phyloP scores from a whole-genome alignment of 768 basidiomycete species.

The Xanthoconium stramineum region DNA sequence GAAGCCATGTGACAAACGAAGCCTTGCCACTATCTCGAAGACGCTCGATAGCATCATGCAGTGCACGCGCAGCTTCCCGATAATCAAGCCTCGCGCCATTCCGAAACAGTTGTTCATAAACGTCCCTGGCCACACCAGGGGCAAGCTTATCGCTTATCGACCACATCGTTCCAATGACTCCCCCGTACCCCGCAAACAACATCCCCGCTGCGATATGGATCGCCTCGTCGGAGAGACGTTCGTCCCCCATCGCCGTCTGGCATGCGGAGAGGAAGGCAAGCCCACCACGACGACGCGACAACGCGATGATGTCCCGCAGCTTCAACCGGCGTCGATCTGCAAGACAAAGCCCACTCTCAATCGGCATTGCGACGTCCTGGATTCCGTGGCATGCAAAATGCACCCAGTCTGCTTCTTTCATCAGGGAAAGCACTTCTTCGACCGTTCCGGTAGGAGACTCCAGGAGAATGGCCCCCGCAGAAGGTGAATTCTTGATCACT shows the following conservation, averaged over 20 bases:
- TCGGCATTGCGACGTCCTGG: background rate
- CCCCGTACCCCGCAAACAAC: slow-evolving; percentile 29
- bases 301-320: background rate
- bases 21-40: background rate
- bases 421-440: slow-evolving; percentile 11
- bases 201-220: slow-evolving; percentile 22
- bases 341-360: background rate
- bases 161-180: slow-evolving; percentile 5
- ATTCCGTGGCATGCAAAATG: background rate
- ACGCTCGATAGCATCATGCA: background rate
- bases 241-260: background rate
- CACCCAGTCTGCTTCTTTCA: slow-evolving; percentile 3
- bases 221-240: background rate
- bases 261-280: background rate
- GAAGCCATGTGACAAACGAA: slow-evolving; percentile 5
- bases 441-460: slow-evolving; percentile 1
- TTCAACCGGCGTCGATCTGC: background rate
- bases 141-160: slow-evolving; percentile 22
- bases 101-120: background rate
- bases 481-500: background rate
- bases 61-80: background rate
- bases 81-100: background rate
- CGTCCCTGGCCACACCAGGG: slow-evolving; percentile 29
- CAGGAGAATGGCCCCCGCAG: background rate
- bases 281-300: background rate